These are phyloP conservation scores for Plantago rigida DNA, from an alignment of 305 asterid genomes.

Conservation along the genomic window DNA sequence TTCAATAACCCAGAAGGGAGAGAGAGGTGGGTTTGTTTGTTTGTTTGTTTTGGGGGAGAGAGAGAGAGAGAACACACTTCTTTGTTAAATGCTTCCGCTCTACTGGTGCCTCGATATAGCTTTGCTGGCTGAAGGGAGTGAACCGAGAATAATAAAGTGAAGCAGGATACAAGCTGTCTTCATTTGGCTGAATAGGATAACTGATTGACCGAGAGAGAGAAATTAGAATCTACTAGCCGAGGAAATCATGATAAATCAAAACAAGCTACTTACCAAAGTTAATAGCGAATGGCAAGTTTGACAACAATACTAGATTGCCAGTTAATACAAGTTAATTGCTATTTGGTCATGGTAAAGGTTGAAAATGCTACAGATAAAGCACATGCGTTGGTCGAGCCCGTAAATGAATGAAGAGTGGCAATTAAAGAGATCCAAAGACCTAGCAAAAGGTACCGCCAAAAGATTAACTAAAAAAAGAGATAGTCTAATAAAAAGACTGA, in stretches of 20 bases:
- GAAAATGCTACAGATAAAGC: not conserved
- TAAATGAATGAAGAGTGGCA: too few species aligned
- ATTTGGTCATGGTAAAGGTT: too few species aligned
- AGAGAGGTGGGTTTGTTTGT: not conserved
- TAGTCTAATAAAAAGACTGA: too few species aligned
- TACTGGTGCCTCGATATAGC: slow-evolving; percentile 28
- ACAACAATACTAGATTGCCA: not conserved
- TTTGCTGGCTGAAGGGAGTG: slow-evolving; percentile 26
- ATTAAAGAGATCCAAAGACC: not conserved
- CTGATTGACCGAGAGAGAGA: slow-evolving; percentile 19
- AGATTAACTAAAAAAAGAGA: not conserved
- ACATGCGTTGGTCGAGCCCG: too few species aligned
- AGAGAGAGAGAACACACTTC: slow-evolving; percentile 30
- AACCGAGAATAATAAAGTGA: slow-evolving; percentile 25
- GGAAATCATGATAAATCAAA: not conserved
- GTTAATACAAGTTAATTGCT: not conserved
- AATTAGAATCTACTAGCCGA: slow-evolving; percentile 5
- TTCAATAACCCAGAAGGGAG: slow-evolving; percentile 24
- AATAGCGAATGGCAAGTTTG: not conserved
- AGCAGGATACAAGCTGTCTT: slow-evolving; percentile 25
- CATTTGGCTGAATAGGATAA: slow-evolving; percentile 25
- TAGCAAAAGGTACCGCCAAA: too few species aligned
- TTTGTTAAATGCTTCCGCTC: slow-evolving; percentile 38
- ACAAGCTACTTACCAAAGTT: not conserved
- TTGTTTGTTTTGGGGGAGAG: too few species aligned